Conservation (phyloP, 2,329 filamentous ascomycete genomes). For the Penicillium italicum region DNA sequence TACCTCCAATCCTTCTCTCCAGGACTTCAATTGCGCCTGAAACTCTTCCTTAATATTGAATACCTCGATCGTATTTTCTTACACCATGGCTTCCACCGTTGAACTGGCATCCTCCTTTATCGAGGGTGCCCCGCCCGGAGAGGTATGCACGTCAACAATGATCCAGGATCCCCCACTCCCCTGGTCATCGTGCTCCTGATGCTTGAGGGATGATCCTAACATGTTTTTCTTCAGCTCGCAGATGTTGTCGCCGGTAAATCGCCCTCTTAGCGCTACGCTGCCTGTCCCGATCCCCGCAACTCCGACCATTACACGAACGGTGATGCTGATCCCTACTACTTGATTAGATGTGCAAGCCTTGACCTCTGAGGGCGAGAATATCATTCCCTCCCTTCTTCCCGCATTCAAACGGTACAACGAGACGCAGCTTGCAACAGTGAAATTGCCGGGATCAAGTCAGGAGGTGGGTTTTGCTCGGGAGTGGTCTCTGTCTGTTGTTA, state of each 20-base stretch:
- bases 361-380: slow-evolving; percentile 63
- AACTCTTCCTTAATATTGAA: not conserved
- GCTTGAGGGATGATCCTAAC: slow-evolving; percentile 29
- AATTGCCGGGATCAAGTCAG: slow-evolving; percentile 81
- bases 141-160: slow-evolving; percentile 57
- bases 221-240: slow-evolving; percentile 59
- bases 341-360: slow-evolving; percentile 80
- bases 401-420: slow-evolving; percentile 96
- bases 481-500: not conserved
- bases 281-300: slow-evolving; percentile 2
- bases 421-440: slow-evolving; percentile 83
- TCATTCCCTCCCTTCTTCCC: slow-evolving; percentile 69
- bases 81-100: slow-evolving; percentile 46
- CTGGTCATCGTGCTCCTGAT: slow-evolving; percentile 2
- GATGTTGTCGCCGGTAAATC: slow-evolving; percentile 78
- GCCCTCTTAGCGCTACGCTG: slow-evolving; percentile 16
- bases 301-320: slow-evolving; percentile 12
- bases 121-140: slow-evolving; percentile 89
- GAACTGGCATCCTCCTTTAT: slow-evolving; percentile 79
- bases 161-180: not conserved
- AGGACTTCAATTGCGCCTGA: not conserved
- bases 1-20: not conserved
- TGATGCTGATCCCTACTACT: slow-evolving; percentile 16
- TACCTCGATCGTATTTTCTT: not conserved
- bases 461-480: slow-evolving; percentile 52